These are phyloP conservation scores for Hygrophorus pudorinus DNA, from an alignment of 768 basidiomycete species.

Conservation along the genomic window DNA sequence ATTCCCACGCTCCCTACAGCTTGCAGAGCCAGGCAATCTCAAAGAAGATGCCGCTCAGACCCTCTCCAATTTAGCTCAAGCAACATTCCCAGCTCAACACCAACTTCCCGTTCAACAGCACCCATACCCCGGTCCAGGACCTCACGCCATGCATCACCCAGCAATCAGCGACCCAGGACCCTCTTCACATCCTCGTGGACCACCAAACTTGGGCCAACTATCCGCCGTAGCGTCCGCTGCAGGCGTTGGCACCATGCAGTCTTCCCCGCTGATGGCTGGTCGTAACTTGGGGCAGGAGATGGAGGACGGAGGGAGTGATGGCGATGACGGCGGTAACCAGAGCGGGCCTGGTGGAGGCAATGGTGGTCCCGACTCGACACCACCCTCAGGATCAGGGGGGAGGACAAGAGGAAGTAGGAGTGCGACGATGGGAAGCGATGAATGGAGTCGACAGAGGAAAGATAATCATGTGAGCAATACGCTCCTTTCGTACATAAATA, in stretches of 20 bases:
- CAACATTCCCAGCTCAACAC: slow-evolving; percentile 17
- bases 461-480: slow-evolving; percentile 61
- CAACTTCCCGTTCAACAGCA: slow-evolving; percentile 18
- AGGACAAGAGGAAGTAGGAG: slow-evolving; percentile 43
- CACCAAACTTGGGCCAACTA: slow-evolving; percentile 52
- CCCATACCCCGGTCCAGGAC: slow-evolving; percentile 25
- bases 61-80: slow-evolving; percentile 43
- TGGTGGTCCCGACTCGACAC: slow-evolving; percentile 13
- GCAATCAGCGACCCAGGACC: slow-evolving; percentile 59
- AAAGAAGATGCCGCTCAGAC: slow-evolving; percentile 57
- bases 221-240: slow-evolving; percentile 26
- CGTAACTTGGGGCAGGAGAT: neutral
- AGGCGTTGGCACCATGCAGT: slow-evolving; percentile 25
- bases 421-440: slow-evolving; percentile 61
- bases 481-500: neutral
- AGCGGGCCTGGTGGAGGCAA: slow-evolving; percentile 19
- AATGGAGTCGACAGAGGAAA: slow-evolving; percentile 73
- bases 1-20: slow-evolving; percentile 17
- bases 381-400: slow-evolving; percentile 22
- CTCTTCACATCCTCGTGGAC: slow-evolving; percentile 63
- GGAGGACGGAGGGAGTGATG: slow-evolving; percentile 9
- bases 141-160: slow-evolving; percentile 31
- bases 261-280: slow-evolving; percentile 15
- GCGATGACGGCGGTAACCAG: slow-evolving; percentile 20
- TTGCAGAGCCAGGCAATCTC: slow-evolving; percentile 35